A percentile compares a stretch with the other conserved stretches of the same genome.
These are phyloP conservation scores for Trichomonas vaginalis DNA, from an alignment of 208 protist genomes.

Conservation along the genomic window DNA sequence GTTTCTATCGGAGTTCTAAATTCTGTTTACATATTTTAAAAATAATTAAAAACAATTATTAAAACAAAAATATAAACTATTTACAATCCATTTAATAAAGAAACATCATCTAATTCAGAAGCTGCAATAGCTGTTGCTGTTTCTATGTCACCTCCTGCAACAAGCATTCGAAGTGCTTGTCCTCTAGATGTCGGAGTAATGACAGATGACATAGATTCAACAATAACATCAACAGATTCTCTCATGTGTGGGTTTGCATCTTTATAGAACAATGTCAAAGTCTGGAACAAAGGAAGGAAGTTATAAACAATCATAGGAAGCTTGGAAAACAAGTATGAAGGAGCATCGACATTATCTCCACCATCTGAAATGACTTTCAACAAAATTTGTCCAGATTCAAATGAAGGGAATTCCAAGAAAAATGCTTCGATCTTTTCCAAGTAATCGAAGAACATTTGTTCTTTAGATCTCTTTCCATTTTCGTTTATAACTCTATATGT, in stretches of 20 bases:
- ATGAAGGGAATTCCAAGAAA: neutral
- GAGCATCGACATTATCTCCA: neutral
- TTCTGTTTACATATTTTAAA: no score
- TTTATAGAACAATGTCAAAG: neutral
- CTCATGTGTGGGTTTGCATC: neutral
- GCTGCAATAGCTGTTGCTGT: neutral
- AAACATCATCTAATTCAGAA: neutral
- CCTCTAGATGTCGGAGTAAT: neutral
- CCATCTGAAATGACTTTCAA: neutral
- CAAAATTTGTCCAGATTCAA: neutral
- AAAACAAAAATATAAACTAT: no score
- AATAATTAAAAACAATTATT: no score
- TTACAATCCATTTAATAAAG: neutral
- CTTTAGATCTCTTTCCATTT: neutral
- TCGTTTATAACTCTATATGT: neutral
- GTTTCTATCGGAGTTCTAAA: no score
- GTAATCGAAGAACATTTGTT: neutral
- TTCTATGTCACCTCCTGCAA: neutral
- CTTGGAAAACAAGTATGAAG: neutral
- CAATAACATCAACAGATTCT: neutral
- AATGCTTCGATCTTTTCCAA: neutral
- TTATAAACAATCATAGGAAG: neutral
- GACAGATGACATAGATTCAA: neutral
- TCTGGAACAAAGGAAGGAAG: neutral
- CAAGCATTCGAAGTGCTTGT: neutral